Conservation (phyloP, 176 grass and related monocot species). For the Raddia guianensis region DNA sequence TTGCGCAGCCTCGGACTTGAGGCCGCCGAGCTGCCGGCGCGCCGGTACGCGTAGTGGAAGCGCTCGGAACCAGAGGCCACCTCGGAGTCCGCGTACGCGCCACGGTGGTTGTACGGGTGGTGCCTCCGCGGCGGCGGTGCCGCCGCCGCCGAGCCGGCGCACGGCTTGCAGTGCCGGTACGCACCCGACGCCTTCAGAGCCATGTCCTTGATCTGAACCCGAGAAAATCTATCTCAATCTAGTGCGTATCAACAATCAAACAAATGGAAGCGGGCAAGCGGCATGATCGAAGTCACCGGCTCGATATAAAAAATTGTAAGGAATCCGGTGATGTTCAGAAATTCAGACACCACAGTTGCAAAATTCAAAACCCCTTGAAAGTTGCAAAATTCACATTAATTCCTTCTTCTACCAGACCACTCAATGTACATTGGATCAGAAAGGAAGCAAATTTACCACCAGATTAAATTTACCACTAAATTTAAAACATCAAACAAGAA, state of each 20-base stretch:
- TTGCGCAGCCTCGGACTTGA: constrained; percentile 51
- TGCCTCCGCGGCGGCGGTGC: constrained; percentile 42
- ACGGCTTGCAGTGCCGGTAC: constrained; percentile 90
- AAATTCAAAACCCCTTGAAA: background rate
- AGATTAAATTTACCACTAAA: background rate
- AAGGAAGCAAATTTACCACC: background rate
- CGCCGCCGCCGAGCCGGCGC: constrained; percentile 40
- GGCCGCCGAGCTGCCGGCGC: constrained; percentile 45
- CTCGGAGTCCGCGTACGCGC: constrained; percentile 53
- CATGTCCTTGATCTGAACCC: constrained; percentile 80
- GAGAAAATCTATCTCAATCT: constrained; percentile 14
- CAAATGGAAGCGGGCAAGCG: background rate
- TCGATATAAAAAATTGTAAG: background rate
- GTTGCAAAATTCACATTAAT: background rate
- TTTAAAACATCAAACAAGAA: background rate
- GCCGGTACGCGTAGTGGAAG: constrained; percentile 59
- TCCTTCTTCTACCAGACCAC: background rate
- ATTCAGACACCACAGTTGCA: background rate
- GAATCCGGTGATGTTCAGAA: background rate
- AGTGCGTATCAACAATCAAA: background rate
- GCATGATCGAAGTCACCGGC: background rate
- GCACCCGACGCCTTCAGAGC: constrained; percentile 75
- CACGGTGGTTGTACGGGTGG: constrained; percentile 40
- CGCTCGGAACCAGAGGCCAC: constrained; percentile 54
- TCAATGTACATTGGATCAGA: constrained; percentile 34